These are phyloP conservation scores for Petasospora rhodanensis DNA, from an alignment of 1,139 yeast genomes.

Conservation along the genomic window DNA sequence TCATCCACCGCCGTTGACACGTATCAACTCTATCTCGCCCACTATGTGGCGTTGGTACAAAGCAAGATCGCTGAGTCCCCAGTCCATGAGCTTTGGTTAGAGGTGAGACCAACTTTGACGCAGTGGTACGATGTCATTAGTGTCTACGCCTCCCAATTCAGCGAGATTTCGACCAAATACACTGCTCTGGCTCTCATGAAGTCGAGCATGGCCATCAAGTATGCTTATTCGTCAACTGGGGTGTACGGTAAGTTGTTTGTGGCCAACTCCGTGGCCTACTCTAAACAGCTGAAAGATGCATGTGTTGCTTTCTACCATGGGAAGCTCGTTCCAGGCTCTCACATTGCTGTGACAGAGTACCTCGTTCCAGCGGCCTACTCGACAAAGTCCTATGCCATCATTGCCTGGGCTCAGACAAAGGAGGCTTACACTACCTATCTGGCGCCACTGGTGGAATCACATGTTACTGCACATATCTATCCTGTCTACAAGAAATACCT, in stretches of 20 bases:
- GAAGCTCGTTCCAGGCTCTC: slow-evolving; percentile 8
- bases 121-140: neutral
- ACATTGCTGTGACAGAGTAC: neutral
- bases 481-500: slow-evolving; percentile 6
- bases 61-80: slow-evolving; percentile 12
- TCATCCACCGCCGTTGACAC: slow-evolving; percentile 4
- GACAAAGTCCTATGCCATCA: neutral
- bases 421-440: slow-evolving; percentile 3
- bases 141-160: neutral
- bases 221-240: too few relatives aligned
- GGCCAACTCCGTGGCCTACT: too few relatives aligned
- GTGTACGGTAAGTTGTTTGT: too few relatives aligned
- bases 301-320: slow-evolving; percentile 9
- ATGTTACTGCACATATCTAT: slow-evolving; percentile 6
- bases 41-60: slow-evolving; percentile 9
- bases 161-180: slow-evolving; percentile 8
- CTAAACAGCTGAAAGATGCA: too few relatives aligned
- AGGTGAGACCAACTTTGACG: slow-evolving; percentile 3
- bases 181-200: slow-evolving; percentile 9
- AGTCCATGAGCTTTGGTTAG: slow-evolving; percentile 3
- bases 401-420: slow-evolving; percentile 4
- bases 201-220: slow-evolving; percentile 1
- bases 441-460: slow-evolving; percentile 5
- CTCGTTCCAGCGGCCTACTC: neutral
- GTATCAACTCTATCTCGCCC: slow-evolving; percentile 14